Evolutionary conservation across 441 rosid species (phyloP), one percentile per base, ranked within the genome.

Genomic region (Pelargonium fulgidum): DNA sequence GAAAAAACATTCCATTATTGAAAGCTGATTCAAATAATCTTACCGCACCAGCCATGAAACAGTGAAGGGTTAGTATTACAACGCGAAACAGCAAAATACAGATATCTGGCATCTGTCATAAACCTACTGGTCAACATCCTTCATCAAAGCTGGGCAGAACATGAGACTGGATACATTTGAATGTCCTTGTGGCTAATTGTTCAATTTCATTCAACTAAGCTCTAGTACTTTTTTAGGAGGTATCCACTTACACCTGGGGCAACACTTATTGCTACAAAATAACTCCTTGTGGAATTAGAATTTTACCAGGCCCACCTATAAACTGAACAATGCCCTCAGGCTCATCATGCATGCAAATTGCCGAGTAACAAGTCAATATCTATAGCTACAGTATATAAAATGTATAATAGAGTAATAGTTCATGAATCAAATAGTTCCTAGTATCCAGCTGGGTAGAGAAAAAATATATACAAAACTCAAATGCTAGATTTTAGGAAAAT

Each of bases 1-100:
- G 64, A 68, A 4, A 4, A 69, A 76, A 62, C 56, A 56, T 17
- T 62, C 29, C 50, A 10, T 64, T 47, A 65, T 65, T 29, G 41
- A 36, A 13, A 48, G 71, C 20, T 58, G 33, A 7, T 52, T 41
- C 7, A 8, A 17, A 24, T 48, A 39, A 68, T 47, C 58, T 71
- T 66, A 47, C 19, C 65, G 54, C 41, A 36, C 1, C 41, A 36
- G 7, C 39, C 39, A 33, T 4, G 41, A 36, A 36, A 6, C 41
- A 36, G 41, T 36, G 41, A 36, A 36, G 41, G 41, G 6, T 36
- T 36, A 36, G 1, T 36, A 36, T 36, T 36, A 36, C 7, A 36
- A 36, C 8, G 41, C 41, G 8, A 56, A 56, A 56, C 26, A 56
- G 24, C 26, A 56, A 17, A 56, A 56, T 4, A 56, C 62, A 56